Percentiles rank a stretch among this genome's conserved stretches.
phyloP scores from a whole-genome alignment of 2,329 filamentous ascomycete species.

The Ceratocystiopsis sp. region DNA sequence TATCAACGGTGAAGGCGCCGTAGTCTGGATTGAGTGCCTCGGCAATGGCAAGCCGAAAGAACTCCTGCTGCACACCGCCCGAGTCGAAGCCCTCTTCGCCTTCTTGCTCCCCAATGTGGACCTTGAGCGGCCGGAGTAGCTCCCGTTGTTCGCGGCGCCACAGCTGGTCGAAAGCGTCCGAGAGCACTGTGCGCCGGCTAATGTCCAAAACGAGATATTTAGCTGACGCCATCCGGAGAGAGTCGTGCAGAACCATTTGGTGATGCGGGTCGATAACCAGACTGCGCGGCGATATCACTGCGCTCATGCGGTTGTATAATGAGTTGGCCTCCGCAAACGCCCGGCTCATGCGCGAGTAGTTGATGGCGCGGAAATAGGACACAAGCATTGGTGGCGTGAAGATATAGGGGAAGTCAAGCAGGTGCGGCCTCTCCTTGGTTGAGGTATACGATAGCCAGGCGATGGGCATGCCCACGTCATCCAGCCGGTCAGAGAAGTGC shows the following conservation, averaged over 20 bases:
- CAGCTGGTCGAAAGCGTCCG: conserved; percentile 70
- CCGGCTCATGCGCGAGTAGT: conserved; percentile 71
- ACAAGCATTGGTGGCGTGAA: conserved; percentile 59
- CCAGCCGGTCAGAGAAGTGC: conserved; percentile 59
- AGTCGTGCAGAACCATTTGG: conserved; percentile 42
- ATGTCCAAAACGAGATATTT: conserved; percentile 57
- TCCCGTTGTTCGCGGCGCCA: conserved; percentile 76
- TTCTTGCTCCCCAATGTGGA: conserved; percentile 64
- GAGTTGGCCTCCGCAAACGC: conserved; percentile 54
- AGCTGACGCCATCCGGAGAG: conserved; percentile 48
- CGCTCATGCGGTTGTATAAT: conserved; percentile 36
- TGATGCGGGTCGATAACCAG: conserved; percentile 40
- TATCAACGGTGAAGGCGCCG: conserved; percentile 66
- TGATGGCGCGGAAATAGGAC: conserved; percentile 74
- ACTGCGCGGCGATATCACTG: conserved; percentile 34
- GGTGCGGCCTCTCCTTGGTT: conserved; percentile 48
- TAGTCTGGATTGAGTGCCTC: conserved; percentile 65
- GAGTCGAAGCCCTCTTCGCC: conserved; percentile 87
- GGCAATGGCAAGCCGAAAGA: conserved; percentile 70
- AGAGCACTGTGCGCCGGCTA: conserved; percentile 47
- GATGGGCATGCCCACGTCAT: conserved; percentile 56
- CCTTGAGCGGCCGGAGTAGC: conserved; percentile 69
- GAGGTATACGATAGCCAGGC: conserved; percentile 48
- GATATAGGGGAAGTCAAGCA: conserved; percentile 67
- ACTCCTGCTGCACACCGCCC: conserved; percentile 91